These are phyloP conservation scores for Umbelopsis sp. DNA, from an alignment of 192 early-diverging fungal genomes.

Conservation along the genomic window DNA sequence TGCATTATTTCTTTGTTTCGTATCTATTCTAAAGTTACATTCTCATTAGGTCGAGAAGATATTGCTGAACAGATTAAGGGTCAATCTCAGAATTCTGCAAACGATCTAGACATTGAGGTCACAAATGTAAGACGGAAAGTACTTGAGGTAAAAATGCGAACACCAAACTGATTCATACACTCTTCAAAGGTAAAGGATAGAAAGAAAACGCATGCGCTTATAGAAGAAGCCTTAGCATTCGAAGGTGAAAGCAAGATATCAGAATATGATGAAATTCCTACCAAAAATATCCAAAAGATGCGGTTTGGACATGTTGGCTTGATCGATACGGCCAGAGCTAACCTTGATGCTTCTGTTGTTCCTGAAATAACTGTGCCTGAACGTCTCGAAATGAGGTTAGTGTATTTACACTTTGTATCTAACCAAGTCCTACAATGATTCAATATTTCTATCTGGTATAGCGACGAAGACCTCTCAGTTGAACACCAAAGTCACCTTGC, in stretches of 20 bases:
- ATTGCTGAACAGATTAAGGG: conserved; percentile 13
- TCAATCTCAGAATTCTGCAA: background rate
- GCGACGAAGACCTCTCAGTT: conserved; percentile 32
- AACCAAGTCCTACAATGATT: background rate
- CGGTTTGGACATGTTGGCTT: conserved; percentile 17
- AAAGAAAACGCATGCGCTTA: background rate
- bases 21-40: background rate
- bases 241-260: background rate
- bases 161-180: background rate
- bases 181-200: background rate
- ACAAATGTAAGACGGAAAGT: background rate
- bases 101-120: background rate
- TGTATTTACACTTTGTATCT: background rate
- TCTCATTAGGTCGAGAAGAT: conserved; percentile 1
- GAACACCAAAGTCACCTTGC: conserved; percentile 53
- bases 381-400: background rate
- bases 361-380: conserved; percentile 3
- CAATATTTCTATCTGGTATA: too few relatives aligned
- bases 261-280: conserved; percentile 6
- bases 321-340: background rate
- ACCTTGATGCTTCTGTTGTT: conserved; percentile 3
- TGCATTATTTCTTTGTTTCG: background rate
- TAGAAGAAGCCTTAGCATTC: conserved; percentile 1
- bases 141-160: background rate
- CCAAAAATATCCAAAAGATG: conserved; percentile 1